Evolutionary conservation across 768 basidiomycete genomes (phyloP).

Genomic region (Amanita molliuscula): DNA sequence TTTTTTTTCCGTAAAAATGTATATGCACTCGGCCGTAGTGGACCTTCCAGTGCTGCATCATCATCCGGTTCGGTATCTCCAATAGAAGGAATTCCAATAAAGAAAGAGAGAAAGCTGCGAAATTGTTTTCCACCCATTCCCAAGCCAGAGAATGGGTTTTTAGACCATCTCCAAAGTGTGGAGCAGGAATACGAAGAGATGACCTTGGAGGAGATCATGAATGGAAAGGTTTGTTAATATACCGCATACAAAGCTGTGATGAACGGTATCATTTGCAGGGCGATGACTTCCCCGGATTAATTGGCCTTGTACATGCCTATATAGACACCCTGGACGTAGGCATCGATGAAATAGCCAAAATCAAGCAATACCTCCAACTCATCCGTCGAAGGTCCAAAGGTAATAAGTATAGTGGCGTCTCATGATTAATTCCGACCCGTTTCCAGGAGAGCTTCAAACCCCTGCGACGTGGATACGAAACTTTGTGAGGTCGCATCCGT

Average conservation of each 20-base stretch:
- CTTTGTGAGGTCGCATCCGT: slow-evolving; percentile 84
- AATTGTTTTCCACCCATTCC: slow-evolving; percentile 65
- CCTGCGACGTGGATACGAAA: slow-evolving; percentile 90
- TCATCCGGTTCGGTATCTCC: slow-evolving; percentile 33
- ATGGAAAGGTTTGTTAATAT: slow-evolving; percentile 59
- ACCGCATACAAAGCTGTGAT: slow-evolving; percentile 1
- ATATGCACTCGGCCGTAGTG: slow-evolving; percentile 44
- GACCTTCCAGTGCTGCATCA: slow-evolving; percentile 33
- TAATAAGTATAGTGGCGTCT: slow-evolving; percentile 14
- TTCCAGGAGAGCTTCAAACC: slow-evolving; percentile 66
- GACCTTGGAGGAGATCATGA: slow-evolving; percentile 87
- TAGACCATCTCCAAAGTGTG: slow-evolving; percentile 29
- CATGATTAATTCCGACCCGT: slow-evolving; percentile 3
- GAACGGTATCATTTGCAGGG: slow-evolving; percentile 31
- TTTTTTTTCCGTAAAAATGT: slow-evolving; percentile 90
- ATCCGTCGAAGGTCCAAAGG: slow-evolving; percentile 75
- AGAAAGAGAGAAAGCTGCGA: slow-evolving; percentile 55
- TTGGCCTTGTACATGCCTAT: slow-evolving; percentile 77
- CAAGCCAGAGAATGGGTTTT: slow-evolving; percentile 33
- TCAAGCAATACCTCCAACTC: slow-evolving; percentile 72
- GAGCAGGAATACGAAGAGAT: slow-evolving; percentile 89
- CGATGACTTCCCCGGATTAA: slow-evolving; percentile 62
- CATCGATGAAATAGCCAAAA: slow-evolving; percentile 42
- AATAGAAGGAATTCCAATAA: slow-evolving; percentile 20
- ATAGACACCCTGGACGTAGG: slow-evolving; percentile 79